Percentiles rank a stretch among this genome's conserved stretches.
Conservation (phyloP, 2,329 filamentous ascomycete species). For the Sphaerulina musiva region DNA sequence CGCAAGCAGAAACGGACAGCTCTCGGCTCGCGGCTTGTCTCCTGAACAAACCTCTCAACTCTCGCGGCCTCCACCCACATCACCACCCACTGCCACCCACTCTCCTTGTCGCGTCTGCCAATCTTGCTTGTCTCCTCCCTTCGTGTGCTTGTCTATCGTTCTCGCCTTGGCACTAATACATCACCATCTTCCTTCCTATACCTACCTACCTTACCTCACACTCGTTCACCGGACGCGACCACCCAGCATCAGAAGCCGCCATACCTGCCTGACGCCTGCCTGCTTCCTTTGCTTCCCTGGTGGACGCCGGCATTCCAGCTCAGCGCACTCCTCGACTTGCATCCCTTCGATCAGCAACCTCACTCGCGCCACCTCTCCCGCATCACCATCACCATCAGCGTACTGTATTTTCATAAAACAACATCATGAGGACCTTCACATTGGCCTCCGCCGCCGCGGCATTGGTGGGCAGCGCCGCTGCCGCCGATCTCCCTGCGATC, state of each 20-base stretch:
- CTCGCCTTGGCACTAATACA: constrained; percentile 17
- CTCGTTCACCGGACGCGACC: no score
- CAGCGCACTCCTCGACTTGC: not conserved
- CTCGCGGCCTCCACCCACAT: constrained; percentile 7
- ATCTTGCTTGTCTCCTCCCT: constrained; percentile 9
- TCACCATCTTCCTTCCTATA: not conserved
- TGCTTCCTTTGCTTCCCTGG: not conserved
- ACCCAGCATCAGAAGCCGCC: no score
- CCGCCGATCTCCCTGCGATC: constrained; percentile 57
- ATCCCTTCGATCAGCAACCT: not conserved
- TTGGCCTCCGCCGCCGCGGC: constrained; percentile 48
- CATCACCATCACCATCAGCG: not conserved
- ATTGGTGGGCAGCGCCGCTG: constrained; percentile 38
- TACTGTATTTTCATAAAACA: not conserved
- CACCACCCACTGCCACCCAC: not conserved
- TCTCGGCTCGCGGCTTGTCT: constrained; percentile 12
- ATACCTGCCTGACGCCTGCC: no score
- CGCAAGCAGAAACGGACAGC: constrained; percentile 13
- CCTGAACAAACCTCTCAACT: constrained; percentile 12
- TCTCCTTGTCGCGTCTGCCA: constrained; percentile 9
- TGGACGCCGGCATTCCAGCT: not conserved
- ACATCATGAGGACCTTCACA: constrained; percentile 49
- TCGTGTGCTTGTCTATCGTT: constrained; percentile 15
- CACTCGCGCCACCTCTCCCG: no score
- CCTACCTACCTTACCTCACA: no score